Percentiles rank a stretch among this genome's conserved stretches.
These are phyloP conservation scores for Colletotrichum phormii DNA, from an alignment of 2,329 filamentous ascomycete species.

Conservation along the genomic window DNA sequence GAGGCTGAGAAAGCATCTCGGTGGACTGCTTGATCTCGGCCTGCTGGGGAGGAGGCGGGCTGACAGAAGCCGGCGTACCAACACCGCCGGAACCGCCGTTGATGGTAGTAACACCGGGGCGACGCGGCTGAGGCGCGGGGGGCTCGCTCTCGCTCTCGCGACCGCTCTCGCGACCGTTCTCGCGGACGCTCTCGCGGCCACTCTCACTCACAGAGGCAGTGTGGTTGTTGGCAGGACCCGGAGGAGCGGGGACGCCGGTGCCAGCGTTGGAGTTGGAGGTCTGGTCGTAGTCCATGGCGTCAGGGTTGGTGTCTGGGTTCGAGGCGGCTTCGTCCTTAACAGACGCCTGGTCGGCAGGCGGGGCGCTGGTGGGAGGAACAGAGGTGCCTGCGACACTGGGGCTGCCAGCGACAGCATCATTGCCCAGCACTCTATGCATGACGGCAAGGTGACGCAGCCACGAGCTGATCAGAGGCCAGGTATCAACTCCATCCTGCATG, in stretches of 20 bases:
- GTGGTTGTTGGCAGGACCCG: conserved; percentile 39
- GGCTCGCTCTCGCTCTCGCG: conserved; percentile 69
- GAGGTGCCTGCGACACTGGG: conserved; percentile 44
- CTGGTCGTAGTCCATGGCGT: conserved; percentile 70
- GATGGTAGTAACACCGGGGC: conserved; percentile 68
- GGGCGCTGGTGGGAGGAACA: conserved; percentile 44
- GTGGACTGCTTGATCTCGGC: conserved; percentile 53
- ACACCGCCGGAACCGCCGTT: conserved; percentile 66
- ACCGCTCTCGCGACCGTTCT: too few species aligned
- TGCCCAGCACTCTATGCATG: conserved; percentile 70
- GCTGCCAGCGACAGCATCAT: conserved; percentile 56
- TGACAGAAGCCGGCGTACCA: conserved; percentile 59
- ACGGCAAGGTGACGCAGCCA: conserved; percentile 71
- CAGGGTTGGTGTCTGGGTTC: conserved; percentile 65
- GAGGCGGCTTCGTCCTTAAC: conserved; percentile 68
- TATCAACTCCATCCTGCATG: conserved; percentile 69
- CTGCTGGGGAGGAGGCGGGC: conserved; percentile 52
- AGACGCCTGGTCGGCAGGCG: conserved; percentile 47
- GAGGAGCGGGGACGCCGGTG: conserved; percentile 45
- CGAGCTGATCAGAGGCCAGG: conserved; percentile 69
- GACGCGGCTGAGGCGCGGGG: conserved; percentile 59
- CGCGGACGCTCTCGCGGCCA: conserved; percentile 58
- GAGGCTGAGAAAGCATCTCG: conserved; percentile 22
- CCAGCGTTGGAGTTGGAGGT: conserved; percentile 41
- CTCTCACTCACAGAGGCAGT: conserved; percentile 49